These are phyloP conservation scores for Pistacia atlantica DNA, from an alignment of 345 rosid genomes.

Conservation along the genomic window DNA sequence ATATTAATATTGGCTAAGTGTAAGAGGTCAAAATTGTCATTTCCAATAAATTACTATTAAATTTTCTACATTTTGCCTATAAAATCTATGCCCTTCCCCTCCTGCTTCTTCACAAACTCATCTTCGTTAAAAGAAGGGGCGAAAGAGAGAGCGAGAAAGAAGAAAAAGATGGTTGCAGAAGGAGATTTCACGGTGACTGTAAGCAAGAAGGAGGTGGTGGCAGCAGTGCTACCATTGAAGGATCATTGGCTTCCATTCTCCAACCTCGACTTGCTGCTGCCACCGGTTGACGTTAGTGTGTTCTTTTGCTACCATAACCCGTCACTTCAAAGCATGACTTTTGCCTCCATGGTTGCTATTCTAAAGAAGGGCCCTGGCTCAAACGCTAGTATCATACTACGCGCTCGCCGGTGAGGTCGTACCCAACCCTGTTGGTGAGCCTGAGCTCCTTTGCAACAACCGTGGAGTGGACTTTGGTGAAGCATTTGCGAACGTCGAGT, in stretches of 20 bases:
- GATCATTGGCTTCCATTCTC: slow-evolving; percentile 85
- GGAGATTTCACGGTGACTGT: slow-evolving; percentile 40
- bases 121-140: background rate
- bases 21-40: too few species aligned
- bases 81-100: background rate
- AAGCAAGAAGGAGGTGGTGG: slow-evolving; percentile 55
- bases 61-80: background rate
- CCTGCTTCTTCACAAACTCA: background rate
- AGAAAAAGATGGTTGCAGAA: slow-evolving; percentile 12
- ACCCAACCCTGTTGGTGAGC: slow-evolving; percentile 58
- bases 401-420: slow-evolving; percentile 77
- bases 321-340: background rate
- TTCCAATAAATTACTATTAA: too few species aligned
- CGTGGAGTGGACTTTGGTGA: slow-evolving; percentile 77
- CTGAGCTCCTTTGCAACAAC: slow-evolving; percentile 84
- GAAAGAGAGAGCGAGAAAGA: background rate
- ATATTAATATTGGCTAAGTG: too few species aligned
- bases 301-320: slow-evolving; percentile 66
- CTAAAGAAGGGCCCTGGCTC: slow-evolving; percentile 61
- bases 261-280: slow-evolving; percentile 83
- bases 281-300: slow-evolving; percentile 59
- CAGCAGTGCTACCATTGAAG: slow-evolving; percentile 67
- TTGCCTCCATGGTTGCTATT: slow-evolving; percentile 33
- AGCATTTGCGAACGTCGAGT: slow-evolving; percentile 59
- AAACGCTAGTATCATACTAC: slow-evolving; percentile 69